A percentile compares a stretch with the other conserved stretches of the same genome.
Conservation (phyloP, 2,329 filamentous ascomycete species). For the Cercospora zeina region DNA sequence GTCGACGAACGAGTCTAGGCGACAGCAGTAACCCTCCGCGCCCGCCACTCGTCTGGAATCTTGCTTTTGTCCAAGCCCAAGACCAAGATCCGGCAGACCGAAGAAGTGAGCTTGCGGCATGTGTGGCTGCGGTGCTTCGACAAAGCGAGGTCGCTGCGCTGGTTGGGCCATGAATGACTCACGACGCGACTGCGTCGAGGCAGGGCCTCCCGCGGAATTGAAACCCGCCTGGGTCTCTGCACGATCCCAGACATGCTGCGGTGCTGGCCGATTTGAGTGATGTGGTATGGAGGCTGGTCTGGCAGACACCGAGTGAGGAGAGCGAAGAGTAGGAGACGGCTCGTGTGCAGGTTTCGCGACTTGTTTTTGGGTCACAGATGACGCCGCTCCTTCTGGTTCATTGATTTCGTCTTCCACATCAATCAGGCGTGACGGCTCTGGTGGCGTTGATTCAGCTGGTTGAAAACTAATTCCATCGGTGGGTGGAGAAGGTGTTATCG, state of each 20-base stretch:
- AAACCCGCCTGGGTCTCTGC: slow-evolving; percentile 18
- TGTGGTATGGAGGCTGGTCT: slow-evolving; percentile 1
- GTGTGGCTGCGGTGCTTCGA: slow-evolving; percentile 40
- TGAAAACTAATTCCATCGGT: slow-evolving; percentile 27
- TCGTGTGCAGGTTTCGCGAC: slow-evolving; percentile 24
- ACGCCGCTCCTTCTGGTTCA: slow-evolving; percentile 20
- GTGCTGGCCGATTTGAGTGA: slow-evolving; percentile 16
- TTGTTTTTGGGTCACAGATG: slow-evolving; percentile 18
- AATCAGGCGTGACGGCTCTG: slow-evolving; percentile 21
- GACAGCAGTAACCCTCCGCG: slow-evolving; percentile 70
- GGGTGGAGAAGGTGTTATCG: slow-evolving; percentile 35
- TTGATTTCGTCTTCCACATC: slow-evolving; percentile 27
- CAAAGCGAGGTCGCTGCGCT: slow-evolving; percentile 27
- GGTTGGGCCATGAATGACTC: slow-evolving; percentile 30
- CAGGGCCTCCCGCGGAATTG: slow-evolving; percentile 13
- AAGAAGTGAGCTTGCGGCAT: slow-evolving; percentile 42
- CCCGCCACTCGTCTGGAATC: slow-evolving; percentile 42
- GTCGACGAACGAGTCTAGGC: slow-evolving; percentile 69
- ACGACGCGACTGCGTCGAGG: slow-evolving; percentile 23
- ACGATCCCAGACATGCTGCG: slow-evolving; percentile 15
- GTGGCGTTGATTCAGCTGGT: slow-evolving; percentile 13
- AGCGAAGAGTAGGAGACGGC: slow-evolving; percentile 22
- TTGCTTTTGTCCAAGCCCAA: slow-evolving; percentile 31
- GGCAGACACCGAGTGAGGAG: slow-evolving; percentile 15
- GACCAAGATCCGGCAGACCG: slow-evolving; percentile 37